These are phyloP conservation scores for Primulina tabacum DNA, from an alignment of 257 asterid species.

Conservation along the genomic window DNA sequence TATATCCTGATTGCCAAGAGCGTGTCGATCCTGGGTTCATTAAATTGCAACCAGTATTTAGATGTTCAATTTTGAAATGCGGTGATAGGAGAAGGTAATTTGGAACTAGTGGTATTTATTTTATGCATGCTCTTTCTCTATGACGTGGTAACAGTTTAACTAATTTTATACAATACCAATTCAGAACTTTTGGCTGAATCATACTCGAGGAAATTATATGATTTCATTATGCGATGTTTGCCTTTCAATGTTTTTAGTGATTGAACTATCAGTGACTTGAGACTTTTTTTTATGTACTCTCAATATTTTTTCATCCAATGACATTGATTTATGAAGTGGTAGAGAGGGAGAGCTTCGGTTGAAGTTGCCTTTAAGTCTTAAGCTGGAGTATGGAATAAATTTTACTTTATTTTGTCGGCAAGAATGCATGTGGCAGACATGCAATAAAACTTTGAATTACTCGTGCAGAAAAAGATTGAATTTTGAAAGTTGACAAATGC, in stretches of 20 bases:
- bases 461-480: no score
- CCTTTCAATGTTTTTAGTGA: neutral
- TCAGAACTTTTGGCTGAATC: conserved; percentile 2
- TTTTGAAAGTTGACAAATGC: no score
- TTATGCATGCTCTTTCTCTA: neutral
- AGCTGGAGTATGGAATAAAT: conserved; percentile 9
- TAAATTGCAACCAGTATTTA: conserved; percentile 80
- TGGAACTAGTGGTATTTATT: conserved; percentile 9
- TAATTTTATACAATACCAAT: neutral
- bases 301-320: neutral
- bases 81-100: conserved; percentile 78
- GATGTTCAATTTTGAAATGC: conserved; percentile 63
- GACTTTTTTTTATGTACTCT: neutral
- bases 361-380: conserved; percentile 3
- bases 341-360: neutral
- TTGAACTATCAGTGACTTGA: neutral
- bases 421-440: no score
- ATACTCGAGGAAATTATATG: neutral
- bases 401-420: neutral
- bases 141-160: conserved; percentile 7
- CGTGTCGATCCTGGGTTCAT: conserved; percentile 90
- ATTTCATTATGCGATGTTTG: no score
- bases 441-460: no score
- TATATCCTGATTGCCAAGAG: conserved; percentile 55
- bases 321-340: neutral